A percentile compares a stretch with the other conserved stretches of the same genome.
These are phyloP conservation scores for Oryza brachyantha DNA, from an alignment of 176 grass and related monocot genomes.

Conservation along the genomic window DNA sequence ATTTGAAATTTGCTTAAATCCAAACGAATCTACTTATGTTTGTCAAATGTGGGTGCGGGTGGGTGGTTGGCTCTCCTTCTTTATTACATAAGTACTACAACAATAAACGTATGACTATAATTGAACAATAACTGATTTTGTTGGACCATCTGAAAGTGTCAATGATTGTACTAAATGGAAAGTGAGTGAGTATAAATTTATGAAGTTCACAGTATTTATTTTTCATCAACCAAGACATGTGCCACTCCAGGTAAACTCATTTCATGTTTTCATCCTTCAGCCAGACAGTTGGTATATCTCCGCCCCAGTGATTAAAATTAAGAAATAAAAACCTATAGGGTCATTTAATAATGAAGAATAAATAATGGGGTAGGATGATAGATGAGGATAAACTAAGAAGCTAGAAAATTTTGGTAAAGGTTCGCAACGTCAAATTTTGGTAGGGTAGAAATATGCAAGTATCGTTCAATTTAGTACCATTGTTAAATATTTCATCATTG, in stretches of 20 bases:
- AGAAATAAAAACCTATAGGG: too few relatives aligned
- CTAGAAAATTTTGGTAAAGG: too few relatives aligned
- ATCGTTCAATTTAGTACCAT: too few relatives aligned
- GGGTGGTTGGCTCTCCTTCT: background rate
- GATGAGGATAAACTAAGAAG: too few relatives aligned
- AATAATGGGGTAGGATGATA: too few relatives aligned
- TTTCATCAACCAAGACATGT: background rate
- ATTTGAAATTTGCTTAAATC: background rate
- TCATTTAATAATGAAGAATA: too few relatives aligned
- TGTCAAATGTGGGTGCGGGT: background rate
- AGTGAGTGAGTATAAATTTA: background rate
- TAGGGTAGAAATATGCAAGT: too few relatives aligned
- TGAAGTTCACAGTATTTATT: background rate
- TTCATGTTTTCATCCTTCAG: background rate
- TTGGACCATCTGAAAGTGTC: too few relatives aligned
- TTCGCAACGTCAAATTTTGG: too few relatives aligned
- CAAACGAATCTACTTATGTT: background rate
- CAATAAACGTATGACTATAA: background rate
- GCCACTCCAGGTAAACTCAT: background rate
- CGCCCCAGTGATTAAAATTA: too few relatives aligned
- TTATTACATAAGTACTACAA: background rate
- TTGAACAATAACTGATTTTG: background rate
- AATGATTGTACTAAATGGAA: background rate
- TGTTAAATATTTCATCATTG: too few relatives aligned
- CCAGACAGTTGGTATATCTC: background rate